phyloP scores from a whole-genome alignment of 1,284 basidiomycete genomes.

The Naganishia albida region DNA sequence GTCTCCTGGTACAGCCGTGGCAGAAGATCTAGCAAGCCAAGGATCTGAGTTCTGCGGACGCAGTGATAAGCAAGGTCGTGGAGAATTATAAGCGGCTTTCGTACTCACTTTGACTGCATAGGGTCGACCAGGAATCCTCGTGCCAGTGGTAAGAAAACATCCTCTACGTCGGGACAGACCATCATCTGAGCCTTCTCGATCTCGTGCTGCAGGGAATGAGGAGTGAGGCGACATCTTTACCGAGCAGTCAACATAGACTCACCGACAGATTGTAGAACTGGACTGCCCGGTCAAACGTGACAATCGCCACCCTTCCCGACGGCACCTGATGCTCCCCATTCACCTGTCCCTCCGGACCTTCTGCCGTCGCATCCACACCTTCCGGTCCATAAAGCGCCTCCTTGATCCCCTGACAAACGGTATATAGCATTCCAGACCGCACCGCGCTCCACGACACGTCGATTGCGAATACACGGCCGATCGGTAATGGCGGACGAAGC shows the following conservation, averaged over 20 bases:
- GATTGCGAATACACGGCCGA: conserved; percentile 83
- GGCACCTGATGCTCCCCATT: conserved; percentile 50
- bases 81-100: not conserved
- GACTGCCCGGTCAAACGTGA: conserved; percentile 80
- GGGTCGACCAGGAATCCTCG: conserved; percentile 80
- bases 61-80: not conserved
- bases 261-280: conserved; percentile 92
- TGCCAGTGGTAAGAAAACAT: conserved; percentile 82
- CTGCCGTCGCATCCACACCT: conserved; percentile 55
- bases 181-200: conserved; percentile 70
- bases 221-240: conserved; percentile 24
- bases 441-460: conserved; percentile 79
- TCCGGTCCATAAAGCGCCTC: conserved; percentile 68
- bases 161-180: conserved; percentile 83
- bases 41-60: conserved; percentile 45
- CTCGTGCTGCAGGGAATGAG: conserved; percentile 56
- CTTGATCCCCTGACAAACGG: conserved; percentile 68
- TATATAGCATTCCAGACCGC: conserved; percentile 70
- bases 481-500: conserved; percentile 64
- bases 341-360: conserved; percentile 32
- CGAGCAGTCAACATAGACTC: conserved; percentile 48
- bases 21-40: conserved; percentile 61
- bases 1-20: conserved; percentile 66
- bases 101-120: conserved; percentile 64
- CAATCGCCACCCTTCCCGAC: conserved; percentile 65